Evolutionary conservation across 148 eudicot genomes (phyloP).

Genomic region (Fagopyrum esculentum): DNA sequence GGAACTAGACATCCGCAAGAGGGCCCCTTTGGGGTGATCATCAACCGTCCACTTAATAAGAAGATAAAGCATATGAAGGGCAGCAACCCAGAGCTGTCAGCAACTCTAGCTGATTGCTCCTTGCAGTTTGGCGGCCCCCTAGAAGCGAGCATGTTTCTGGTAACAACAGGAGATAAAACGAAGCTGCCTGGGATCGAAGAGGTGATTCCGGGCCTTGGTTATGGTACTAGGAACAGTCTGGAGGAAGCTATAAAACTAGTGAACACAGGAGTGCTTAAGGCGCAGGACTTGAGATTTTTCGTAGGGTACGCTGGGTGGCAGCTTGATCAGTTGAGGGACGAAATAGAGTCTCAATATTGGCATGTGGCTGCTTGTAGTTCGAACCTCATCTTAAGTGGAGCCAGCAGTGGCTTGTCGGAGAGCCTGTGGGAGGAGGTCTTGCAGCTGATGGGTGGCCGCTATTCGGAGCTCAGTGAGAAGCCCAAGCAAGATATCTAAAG

Average conservation of each 20-base stretch:
- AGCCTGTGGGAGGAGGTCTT: conserved; percentile 86
- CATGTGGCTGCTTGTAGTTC: conserved; percentile 87
- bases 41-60: conserved; percentile 74
- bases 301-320: conserved; percentile 98
- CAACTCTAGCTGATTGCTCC: conserved; percentile 77
- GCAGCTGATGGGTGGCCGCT: conserved; percentile 94
- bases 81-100: conserved; percentile 45
- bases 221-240: conserved; percentile 75
- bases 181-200: conserved; percentile 58
- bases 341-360: conserved; percentile 77
- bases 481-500: conserved; percentile 72
- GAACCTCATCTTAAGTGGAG: conserved; percentile 41
- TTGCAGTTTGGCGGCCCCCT: conserved; percentile 95
- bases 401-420: conserved; percentile 37
- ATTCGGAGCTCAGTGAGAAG: conserved; percentile 88
- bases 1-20: conserved; percentile 81
- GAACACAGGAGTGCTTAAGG: conserved; percentile 64
- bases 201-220: conserved; percentile 71
- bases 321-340: conserved; percentile 73
- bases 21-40: conserved; percentile 83
- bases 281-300: conserved; percentile 88
- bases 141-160: conserved; percentile 72
- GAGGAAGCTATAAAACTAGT: conserved; percentile 70
- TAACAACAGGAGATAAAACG: conserved; percentile 39
- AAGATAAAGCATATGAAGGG: conserved; percentile 87